phyloP scores from a whole-genome alignment of 2,329 filamentous ascomycete species.

The Cladophialophora bantiana region DNA sequence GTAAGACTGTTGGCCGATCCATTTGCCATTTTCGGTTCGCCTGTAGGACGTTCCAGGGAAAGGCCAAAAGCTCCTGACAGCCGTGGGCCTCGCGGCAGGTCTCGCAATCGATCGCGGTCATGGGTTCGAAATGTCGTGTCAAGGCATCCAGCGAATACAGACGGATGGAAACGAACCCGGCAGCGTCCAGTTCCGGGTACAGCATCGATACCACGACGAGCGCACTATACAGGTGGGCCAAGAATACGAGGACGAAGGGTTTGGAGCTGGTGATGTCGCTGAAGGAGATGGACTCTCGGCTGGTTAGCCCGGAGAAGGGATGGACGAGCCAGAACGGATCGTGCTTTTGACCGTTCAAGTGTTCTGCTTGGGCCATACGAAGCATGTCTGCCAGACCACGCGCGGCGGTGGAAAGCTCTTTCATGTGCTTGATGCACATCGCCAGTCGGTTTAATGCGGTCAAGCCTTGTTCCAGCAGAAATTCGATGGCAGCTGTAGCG shows the following conservation, averaged over 20 bases:
- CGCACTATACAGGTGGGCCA: conserved; percentile 22
- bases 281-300: conserved; percentile 13
- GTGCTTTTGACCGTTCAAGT: conserved; percentile 6
- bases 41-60: conserved; percentile 16
- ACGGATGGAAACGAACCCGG: conserved; percentile 13
- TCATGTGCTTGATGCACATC: conserved; percentile 7
- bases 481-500: conserved; percentile 11
- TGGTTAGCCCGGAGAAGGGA: conserved; percentile 19
- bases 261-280: conserved; percentile 6
- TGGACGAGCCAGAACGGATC: conserved; percentile 22
- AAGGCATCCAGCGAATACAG: conserved; percentile 14
- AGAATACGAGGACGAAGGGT: conserved; percentile 16
- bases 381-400: conserved; percentile 19
- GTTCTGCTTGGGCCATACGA: conserved; percentile 15
- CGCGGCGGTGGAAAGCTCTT: conserved; percentile 12
- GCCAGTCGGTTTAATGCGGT: conserved; percentile 14
- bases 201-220: conserved; percentile 17
- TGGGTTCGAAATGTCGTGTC: conserved; percentile 8
- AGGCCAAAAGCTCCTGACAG: conserved; percentile 13
- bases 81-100: conserved; percentile 7
- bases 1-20: not conserved
- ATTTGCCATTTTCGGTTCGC: conserved; percentile 13
- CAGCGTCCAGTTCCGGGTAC: conserved; percentile 19
- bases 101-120: conserved; percentile 8
- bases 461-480: conserved; percentile 17